Evolutionary conservation across 164 flowering plant species (phyloP).

Genomic region (Magnolia changhungtana): DNA sequence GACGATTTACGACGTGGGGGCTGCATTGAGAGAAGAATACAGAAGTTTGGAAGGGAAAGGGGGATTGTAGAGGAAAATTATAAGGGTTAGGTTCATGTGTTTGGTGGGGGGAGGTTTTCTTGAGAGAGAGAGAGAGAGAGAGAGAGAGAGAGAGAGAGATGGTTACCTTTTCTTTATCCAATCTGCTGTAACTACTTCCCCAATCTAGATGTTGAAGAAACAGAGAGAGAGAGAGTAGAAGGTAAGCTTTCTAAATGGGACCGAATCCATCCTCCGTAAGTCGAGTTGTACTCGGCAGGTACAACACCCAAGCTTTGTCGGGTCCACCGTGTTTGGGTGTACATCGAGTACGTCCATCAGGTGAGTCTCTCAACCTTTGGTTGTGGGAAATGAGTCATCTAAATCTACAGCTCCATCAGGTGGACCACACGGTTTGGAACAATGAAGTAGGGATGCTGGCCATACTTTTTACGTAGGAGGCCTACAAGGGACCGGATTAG

Average conservation of each 20-base stretch:
- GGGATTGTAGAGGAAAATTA: constrained; percentile 11
- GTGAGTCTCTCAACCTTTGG: no score
- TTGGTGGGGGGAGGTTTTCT: constrained; percentile 3
- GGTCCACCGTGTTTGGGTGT: no score
- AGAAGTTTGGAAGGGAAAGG: constrained; percentile 5
- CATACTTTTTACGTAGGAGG: no score
- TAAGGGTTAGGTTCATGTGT: constrained; percentile 6
- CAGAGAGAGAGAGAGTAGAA: constrained; percentile 7
- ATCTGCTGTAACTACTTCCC: neutral
- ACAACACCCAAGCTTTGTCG: no score
- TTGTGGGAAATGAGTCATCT: no score
- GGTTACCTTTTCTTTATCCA: neutral
- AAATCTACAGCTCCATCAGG: no score
- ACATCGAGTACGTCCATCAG: no score
- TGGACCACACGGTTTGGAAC: no score
- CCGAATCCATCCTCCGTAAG: no score
- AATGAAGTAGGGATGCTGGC: no score
- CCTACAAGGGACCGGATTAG: no score
- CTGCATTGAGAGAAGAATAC: constrained; percentile 37
- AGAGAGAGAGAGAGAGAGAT: neutral
- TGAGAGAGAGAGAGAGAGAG: neutral
- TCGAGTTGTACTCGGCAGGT: no score
- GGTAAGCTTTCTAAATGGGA: neutral
- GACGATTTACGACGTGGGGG: constrained; percentile 52
- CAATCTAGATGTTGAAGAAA: neutral